Percentiles rank a stretch among this genome's conserved stretches.
These are phyloP conservation scores for Coemansia sp. DNA, from an alignment of 192 early-diverging fungal species.

Conservation along the genomic window DNA sequence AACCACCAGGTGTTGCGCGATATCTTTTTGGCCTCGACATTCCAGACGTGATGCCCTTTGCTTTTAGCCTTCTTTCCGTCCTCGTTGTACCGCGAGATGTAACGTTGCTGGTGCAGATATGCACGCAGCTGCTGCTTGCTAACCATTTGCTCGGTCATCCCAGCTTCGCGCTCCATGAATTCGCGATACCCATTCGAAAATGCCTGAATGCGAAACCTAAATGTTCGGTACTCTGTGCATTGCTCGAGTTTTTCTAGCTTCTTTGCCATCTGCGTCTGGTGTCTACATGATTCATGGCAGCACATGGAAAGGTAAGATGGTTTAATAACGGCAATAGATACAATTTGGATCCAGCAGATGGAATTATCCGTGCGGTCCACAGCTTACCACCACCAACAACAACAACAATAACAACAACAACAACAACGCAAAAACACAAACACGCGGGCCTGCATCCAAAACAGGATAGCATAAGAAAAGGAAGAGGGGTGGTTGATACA, in stretches of 20 bases:
- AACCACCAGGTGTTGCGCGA: slow-evolving; percentile 69
- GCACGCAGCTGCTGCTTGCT: slow-evolving; percentile 67
- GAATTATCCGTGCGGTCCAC: background rate
- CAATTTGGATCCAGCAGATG: background rate
- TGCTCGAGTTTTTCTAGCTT: slow-evolving; percentile 71
- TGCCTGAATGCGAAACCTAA: slow-evolving; percentile 81
- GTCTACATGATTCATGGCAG: slow-evolving; percentile 37
- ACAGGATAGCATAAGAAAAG: background rate
- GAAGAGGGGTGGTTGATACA: background rate
- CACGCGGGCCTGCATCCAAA: background rate
- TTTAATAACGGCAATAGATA: background rate
- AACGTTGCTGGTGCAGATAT: slow-evolving; percentile 72
- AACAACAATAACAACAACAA: background rate
- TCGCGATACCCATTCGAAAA: slow-evolving; percentile 77
- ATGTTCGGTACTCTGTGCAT: slow-evolving; percentile 73
- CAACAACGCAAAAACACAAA: background rate
- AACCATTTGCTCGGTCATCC: slow-evolving; percentile 64
- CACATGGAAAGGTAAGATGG: background rate
- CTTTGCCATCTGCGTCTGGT: slow-evolving; percentile 77
- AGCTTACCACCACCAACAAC: too few relatives aligned
- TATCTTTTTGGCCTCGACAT: slow-evolving; percentile 76
- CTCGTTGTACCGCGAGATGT: slow-evolving; percentile 79
- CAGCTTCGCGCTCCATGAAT: slow-evolving; percentile 58
- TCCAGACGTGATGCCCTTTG: slow-evolving; percentile 81
- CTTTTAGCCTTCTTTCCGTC: slow-evolving; percentile 78